These are phyloP conservation scores for Domatiomyces globalis DNA, from an alignment of 2,329 filamentous ascomycete species.

Conservation along the genomic window DNA sequence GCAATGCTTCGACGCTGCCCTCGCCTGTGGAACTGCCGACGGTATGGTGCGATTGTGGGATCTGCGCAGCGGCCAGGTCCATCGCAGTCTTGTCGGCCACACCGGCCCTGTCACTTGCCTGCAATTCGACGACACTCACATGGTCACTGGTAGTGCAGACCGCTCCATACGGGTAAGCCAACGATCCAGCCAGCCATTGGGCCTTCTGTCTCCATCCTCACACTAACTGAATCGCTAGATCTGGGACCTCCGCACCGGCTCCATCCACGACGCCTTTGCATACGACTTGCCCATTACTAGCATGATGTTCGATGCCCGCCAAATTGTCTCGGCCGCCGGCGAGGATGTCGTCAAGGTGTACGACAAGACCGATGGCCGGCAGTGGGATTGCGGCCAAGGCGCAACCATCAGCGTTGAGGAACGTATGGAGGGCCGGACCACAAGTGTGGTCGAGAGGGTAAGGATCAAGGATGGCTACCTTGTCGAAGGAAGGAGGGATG, in stretches of 20 bases:
- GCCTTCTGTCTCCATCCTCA: neutral
- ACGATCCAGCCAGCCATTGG: neutral
- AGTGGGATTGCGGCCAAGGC: conserved; percentile 92
- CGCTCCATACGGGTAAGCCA: conserved; percentile 75
- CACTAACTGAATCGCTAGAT: conserved; percentile 45
- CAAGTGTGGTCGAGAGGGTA: conserved; percentile 66
- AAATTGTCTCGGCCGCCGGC: conserved; percentile 79
- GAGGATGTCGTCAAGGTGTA: conserved; percentile 96
- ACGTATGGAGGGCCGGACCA: conserved; percentile 49
- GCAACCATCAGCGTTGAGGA: conserved; percentile 38
- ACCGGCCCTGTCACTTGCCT: conserved; percentile 87
- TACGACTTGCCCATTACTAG: conserved; percentile 84
- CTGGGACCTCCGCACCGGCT: conserved; percentile 93
- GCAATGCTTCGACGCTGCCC: conserved; percentile 88
- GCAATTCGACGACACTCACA: conserved; percentile 89
- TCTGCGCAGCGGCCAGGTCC: conserved; percentile 90
- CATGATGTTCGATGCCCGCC: conserved; percentile 91
- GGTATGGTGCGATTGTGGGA: conserved; percentile 97
- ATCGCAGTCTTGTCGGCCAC: conserved; percentile 86
- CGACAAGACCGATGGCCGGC: conserved; percentile 86
- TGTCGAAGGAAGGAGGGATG: conserved; percentile 76
- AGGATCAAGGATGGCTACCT: conserved; percentile 88
- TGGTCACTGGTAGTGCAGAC: conserved; percentile 86
- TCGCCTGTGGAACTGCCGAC: conserved; percentile 92
- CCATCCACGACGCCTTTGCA: conserved; percentile 88